Percentiles rank a stretch among this genome's conserved stretches.
Evolutionary conservation across 2,329 filamentous ascomycete species (phyloP).

Genomic region (Cadophora luteo-olivacea): DNA sequence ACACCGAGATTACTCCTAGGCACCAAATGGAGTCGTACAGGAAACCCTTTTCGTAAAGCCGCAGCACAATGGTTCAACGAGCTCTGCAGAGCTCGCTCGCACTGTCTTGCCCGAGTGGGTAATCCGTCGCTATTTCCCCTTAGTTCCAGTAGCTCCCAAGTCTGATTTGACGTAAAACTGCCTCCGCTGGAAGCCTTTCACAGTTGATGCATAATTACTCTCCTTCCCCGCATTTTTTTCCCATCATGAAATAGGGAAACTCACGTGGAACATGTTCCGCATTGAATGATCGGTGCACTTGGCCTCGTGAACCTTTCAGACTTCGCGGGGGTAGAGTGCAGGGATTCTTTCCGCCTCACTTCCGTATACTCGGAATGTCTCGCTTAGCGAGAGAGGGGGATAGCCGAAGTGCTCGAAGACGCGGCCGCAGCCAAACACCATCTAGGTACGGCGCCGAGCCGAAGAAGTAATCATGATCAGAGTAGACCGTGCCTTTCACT

Average conservation of each 20-base stretch:
- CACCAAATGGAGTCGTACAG: neutral
- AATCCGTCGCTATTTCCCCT: neutral
- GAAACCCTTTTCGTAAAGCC: neutral
- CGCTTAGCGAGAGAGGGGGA: neutral
- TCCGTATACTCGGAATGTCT: neutral
- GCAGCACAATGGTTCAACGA: neutral
- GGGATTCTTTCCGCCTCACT: neutral
- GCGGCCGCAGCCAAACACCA: no score
- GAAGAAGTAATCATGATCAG: no score
- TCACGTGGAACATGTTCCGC: neutral
- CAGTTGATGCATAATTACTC: neutral
- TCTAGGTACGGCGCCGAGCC: no score
- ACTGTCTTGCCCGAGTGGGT: neutral
- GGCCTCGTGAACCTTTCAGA: no score
- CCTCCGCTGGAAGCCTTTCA: neutral
- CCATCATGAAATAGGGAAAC: no score
- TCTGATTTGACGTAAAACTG: neutral
- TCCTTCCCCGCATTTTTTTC: neutral
- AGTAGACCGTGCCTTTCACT: no score
- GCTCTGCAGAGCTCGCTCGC: neutral
- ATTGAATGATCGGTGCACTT: no score
- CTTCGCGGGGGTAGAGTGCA: no score
- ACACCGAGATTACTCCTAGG: neutral
- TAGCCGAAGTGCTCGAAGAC: neutral
- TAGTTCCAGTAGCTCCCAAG: neutral